Evolutionary conservation across 805 yeast genomes (phyloP).

Genomic region (Candida anglica): DNA sequence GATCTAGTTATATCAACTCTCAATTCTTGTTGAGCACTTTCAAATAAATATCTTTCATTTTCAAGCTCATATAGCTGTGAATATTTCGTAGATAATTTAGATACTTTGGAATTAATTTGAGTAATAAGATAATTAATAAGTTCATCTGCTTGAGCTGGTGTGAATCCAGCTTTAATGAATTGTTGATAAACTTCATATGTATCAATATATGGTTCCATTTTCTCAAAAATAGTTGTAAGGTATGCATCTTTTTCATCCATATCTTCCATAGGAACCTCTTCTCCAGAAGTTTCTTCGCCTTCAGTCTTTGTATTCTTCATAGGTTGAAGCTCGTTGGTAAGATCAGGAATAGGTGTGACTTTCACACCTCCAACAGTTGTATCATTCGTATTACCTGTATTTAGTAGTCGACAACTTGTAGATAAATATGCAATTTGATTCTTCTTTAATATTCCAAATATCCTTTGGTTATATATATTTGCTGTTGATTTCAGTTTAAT

Average conservation of each 20-base stretch:
- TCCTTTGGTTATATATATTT: too few relatives aligned
- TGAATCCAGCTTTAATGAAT: conserved; percentile 54
- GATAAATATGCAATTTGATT: too few relatives aligned
- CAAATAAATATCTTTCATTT: conserved; percentile 83
- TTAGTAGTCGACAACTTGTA: too few relatives aligned
- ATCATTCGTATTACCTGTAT: not conserved
- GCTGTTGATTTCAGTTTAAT: too few relatives aligned
- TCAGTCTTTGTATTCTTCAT: not conserved
- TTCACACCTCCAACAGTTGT: too few relatives aligned
- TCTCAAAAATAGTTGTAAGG: conserved; percentile 56
- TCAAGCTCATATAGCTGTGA: conserved; percentile 67
- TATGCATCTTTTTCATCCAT: conserved; percentile 8
- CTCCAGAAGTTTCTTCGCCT: not conserved
- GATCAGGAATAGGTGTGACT: too few relatives aligned
- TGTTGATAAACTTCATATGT: conserved; percentile 52
- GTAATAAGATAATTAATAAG: conserved; percentile 47
- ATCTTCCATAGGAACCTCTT: too few relatives aligned
- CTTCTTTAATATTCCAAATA: too few relatives aligned
- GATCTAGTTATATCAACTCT: conserved; percentile 71
- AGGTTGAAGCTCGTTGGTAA: too few relatives aligned
- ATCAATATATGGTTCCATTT: conserved; percentile 42
- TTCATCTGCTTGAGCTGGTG: conserved; percentile 55
- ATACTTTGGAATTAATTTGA: conserved; percentile 38
- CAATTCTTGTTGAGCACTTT: conserved; percentile 88
- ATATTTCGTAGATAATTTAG: conserved; percentile 43